Base-by-base conservation (phyloP, 2,329 filamentous ascomycete species). In the Delphinella strobiligena region DNA sequence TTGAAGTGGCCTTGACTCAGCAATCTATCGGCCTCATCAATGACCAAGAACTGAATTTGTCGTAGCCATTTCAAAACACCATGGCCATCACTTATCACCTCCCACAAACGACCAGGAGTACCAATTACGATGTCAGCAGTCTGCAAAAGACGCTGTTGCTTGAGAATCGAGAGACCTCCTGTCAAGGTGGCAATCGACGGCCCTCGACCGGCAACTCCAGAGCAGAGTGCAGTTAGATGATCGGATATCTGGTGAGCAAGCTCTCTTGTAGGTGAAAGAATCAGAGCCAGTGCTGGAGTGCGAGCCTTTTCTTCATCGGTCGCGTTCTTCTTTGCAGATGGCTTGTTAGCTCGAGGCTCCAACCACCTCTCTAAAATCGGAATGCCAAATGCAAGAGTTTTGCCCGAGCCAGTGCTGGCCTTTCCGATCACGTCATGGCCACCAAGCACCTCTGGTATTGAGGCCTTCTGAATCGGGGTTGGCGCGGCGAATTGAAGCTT, bases 351-450 rank as follows among this genome's bases (percentile, higher is more conserved):
- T 17, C 30, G 45, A 41, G 55, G 54, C 44, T 74, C 71, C 5
- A 98, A 62, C 69, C 81, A 95, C 40, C 74, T 71, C 59, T 98
- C 88, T 8, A 96, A 68, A 41, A 98, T 91, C 0, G 91, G 91
- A 46, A 98, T 87, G 1, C 82, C 86, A 59, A 94, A 98, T 0
- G 91, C 89, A 33, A 98, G 67, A 0, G 91, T 98, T 63, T 98
- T 98, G 51, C 91, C 91, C 11, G 91, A 96, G 48, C 91, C 91
- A 0, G 91, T 98, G 9, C 89, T 82, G 2, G 91, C 91, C 63
- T 98, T 98, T 31, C 91, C 91, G 47, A 98, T 82, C 12, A 96
- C 81, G 60, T 98, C 89, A 55, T 84, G 82, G 0, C 89, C 89
- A 4, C 76, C 74, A 15, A 89, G 58, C 34, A 95, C 83, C 38